These are phyloP conservation scores for Boletus edulis DNA, from an alignment of 768 basidiomycete species.

Conservation along the genomic window DNA sequence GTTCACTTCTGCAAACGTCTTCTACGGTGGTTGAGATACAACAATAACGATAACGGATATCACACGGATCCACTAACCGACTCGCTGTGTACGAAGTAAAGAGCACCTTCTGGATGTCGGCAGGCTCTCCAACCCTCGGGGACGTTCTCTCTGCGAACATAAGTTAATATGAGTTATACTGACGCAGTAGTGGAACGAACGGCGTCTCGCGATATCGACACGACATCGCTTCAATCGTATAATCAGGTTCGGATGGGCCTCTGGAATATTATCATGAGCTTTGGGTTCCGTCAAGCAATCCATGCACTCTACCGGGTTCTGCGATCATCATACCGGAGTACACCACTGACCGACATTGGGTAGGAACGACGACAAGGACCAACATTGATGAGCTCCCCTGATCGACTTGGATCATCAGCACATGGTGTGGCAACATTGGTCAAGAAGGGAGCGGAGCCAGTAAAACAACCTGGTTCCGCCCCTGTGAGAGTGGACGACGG, in stretches of 20 bases:
- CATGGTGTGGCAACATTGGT: constrained; percentile 3
- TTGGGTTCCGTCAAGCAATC: neutral
- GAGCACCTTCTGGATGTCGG: constrained; percentile 59
- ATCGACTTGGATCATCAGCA: constrained; percentile 1
- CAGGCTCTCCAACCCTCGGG: constrained; percentile 44
- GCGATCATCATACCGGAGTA: constrained; percentile 8
- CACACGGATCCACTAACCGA: constrained; percentile 35
- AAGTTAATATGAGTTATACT: neutral
- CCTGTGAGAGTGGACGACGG: neutral
- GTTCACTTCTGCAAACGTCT: constrained; percentile 54
- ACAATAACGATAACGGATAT: neutral
- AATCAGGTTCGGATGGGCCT: neutral
- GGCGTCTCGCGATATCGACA: constrained; percentile 15
- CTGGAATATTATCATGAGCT: constrained; percentile 9
- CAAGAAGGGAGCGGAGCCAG: neutral
- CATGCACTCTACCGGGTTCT: constrained; percentile 6
- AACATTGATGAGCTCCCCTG: neutral
- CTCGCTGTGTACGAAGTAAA: constrained; percentile 51
- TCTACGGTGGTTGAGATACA: constrained; percentile 33
- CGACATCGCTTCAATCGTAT: constrained; percentile 15
- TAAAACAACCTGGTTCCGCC: neutral
- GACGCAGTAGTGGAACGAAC: constrained; percentile 13
- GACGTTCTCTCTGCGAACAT: constrained; percentile 1
- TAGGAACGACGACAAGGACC: too few relatives aligned
- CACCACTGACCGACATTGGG: neutral